Evolutionary conservation across 148 eudicot genomes (phyloP).

Genomic region (Fagopyrum tataricum): DNA sequence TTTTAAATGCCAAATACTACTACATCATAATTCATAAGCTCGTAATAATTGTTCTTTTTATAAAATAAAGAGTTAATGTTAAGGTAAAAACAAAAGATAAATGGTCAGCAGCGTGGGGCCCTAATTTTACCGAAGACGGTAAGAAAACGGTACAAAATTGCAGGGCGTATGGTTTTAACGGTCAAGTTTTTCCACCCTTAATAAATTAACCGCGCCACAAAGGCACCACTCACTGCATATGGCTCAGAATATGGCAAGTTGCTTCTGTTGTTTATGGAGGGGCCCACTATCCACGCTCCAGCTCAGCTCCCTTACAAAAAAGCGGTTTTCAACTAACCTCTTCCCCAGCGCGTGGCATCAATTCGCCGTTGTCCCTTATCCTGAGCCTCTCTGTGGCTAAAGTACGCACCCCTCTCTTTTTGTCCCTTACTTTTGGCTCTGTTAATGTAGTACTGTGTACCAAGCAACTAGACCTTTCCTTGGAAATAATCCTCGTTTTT

Average conservation of each 20-base stretch:
- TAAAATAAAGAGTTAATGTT: too few species aligned
- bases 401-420: neutral
- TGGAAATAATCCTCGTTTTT: neutral
- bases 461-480: neutral
- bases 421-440: neutral
- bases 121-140: neutral
- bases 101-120: neutral
- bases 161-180: neutral
- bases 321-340: neutral
- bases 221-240: neutral
- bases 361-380: neutral
- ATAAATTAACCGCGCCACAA: slow-evolving; percentile 3
- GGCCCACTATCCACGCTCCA: neutral
- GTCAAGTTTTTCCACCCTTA: neutral
- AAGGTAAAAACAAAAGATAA: neutral
- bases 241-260: neutral
- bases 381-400: neutral
- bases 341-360: neutral
- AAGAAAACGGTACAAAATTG: slow-evolving; percentile 7
- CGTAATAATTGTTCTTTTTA: too few species aligned
- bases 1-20: too few species aligned
- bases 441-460: neutral
- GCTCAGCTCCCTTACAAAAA: neutral
- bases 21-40: too few species aligned
- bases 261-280: neutral